These are phyloP conservation scores for Fonsecaea pedrosoi DNA, from an alignment of 2,329 filamentous ascomycete genomes.

Conservation along the genomic window DNA sequence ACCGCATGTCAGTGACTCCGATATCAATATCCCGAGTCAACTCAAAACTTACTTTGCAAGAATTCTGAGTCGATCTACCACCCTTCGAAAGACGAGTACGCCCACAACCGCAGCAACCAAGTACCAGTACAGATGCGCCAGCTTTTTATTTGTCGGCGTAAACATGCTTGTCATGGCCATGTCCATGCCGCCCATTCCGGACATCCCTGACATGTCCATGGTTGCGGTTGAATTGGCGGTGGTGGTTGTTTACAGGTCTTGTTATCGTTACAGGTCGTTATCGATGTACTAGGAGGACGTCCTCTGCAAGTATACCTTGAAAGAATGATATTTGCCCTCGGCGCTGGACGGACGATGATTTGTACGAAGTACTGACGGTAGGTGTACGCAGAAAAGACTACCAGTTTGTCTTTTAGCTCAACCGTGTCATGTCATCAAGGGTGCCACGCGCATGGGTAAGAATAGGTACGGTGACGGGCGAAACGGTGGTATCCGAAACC, in stretches of 20 bases:
- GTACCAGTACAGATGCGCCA: constrained; percentile 37
- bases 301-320: too few relatives aligned
- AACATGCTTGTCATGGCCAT: constrained; percentile 36
- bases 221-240: constrained; percentile 7
- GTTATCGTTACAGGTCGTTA: not conserved
- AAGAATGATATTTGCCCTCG: too few relatives aligned
- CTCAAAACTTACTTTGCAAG: constrained; percentile 6
- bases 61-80: constrained; percentile 26
- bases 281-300: not conserved
- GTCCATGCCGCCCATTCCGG: constrained; percentile 38
- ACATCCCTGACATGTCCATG: constrained; percentile 35
- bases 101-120: constrained; percentile 31
- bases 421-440: not conserved
- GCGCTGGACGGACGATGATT: too few relatives aligned
- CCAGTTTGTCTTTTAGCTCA: not conserved
- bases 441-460: not conserved
- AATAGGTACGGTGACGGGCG: not conserved
- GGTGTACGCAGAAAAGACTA: not conserved
- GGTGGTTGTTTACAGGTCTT: not conserved
- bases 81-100: constrained; percentile 21
- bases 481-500: not conserved
- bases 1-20: not conserved
- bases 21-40: not conserved
- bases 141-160: constrained; percentile 30
- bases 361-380: not conserved